Evolutionary conservation across 2,329 filamentous ascomycete genomes (phyloP), one percentile per base, ranked within the genome.

Genomic region (Ceratocystis harringtonii): DNA sequence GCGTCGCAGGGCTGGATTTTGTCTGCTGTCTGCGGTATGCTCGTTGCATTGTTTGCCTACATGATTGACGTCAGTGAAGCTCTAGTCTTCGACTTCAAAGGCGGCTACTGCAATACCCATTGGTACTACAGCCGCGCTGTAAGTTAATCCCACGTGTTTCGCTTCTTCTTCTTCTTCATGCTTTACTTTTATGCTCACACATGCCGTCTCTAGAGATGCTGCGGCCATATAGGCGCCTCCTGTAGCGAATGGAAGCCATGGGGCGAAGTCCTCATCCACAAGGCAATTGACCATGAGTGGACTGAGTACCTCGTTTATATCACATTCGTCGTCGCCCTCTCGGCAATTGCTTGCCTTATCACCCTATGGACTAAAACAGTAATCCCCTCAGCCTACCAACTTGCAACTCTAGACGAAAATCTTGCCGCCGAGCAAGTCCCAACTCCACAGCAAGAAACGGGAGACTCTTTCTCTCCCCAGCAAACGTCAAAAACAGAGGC

Each of bases 1-100:
- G 88, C 89, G 62, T 86, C 88, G 3, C 92, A 97, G 75, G 94
- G 92, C 58, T 99, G 94, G 94, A 84, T 97, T 66, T 78, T 97
- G 58, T 94, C 94, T 64, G 92, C 91, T 5, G 77, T 97, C 25
- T 94, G 95, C 65, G 94, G 94, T 36, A 85, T 90, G 69, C 76
- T 95, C 41, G 90, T 94, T 0, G 94, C 94, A 8, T 78, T 87
- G 7, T 79, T 96, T 66, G 94, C 94, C 19, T 99, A 96, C 74
- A 81, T 87, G 57, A 90, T 97, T 69, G 90, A 96, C 74, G 83
- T 96, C 32, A 87, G 89, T 2, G 94, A 99, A 75, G 84, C 85
- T 1, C 84, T 86, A 1, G 80, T 95, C 4, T 99, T 95, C 74
- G 92, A 96, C 73, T 85, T 85, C 78, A 99, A 99, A 74, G 84